These are phyloP conservation scores for Senna siamea DNA, from an alignment of 306 rosid genomes.

Conservation along the genomic window DNA sequence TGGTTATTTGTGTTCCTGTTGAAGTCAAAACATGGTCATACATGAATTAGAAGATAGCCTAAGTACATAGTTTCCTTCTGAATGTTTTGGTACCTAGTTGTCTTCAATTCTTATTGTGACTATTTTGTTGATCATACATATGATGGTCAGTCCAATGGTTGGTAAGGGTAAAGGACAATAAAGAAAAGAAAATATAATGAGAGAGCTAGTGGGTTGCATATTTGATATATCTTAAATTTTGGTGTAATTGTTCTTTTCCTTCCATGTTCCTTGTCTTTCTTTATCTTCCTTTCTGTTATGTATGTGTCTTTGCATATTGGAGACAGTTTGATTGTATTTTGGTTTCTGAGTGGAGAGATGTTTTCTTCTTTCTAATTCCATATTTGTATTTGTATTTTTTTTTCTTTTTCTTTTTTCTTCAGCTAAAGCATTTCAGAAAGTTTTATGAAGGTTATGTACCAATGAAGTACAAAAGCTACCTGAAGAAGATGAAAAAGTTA, in stretches of 20 bases:
- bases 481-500: slow-evolving; percentile 91
- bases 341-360: slow-evolving; percentile 8
- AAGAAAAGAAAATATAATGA: neutral
- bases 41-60: neutral
- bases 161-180: neutral
- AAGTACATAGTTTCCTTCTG: neutral
- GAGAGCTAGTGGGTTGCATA: neutral
- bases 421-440: slow-evolving; percentile 82
- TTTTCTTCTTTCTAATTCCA: slow-evolving; percentile 10
- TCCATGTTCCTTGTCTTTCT: neutral
- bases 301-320: slow-evolving; percentile 8
- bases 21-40: neutral
- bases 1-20: slow-evolving; percentile 27
- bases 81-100: neutral
- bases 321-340: slow-evolving; percentile 14
- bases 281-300: neutral
- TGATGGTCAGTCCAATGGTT: neutral
- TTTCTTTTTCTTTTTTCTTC: slow-evolving; percentile 36
- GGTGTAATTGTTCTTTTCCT: neutral
- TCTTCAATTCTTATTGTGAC: neutral
- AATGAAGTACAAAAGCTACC: slow-evolving; percentile 80
- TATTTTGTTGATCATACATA: neutral
- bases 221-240: neutral
- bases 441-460: slow-evolving; percentile 91
- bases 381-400: slow-evolving; percentile 10